phyloP scores from a whole-genome alignment of 768 basidiomycete genomes.

The Russula dissimulans region DNA sequence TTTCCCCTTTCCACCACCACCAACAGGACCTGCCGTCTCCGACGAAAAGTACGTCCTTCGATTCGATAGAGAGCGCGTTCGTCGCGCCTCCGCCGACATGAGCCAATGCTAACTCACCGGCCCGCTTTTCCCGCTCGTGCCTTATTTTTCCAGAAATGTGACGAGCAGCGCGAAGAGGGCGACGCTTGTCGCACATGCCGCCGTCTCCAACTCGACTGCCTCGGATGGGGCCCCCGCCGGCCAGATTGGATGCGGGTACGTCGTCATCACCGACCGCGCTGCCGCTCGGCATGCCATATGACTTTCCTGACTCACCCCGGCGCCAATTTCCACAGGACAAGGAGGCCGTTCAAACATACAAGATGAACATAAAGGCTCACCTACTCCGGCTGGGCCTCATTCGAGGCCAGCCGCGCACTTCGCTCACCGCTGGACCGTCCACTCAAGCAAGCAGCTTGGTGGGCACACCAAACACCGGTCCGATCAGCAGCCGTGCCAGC shows the following conservation, averaged over 20 bases:
- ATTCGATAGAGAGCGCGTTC: background rate
- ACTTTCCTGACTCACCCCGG: slow-evolving; percentile 12
- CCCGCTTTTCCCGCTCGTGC: slow-evolving; percentile 12
- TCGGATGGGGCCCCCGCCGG: slow-evolving; percentile 76
- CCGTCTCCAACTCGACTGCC: slow-evolving; percentile 70
- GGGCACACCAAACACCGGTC: background rate
- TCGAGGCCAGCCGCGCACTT: slow-evolving; percentile 66
- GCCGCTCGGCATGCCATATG: slow-evolving; percentile 7
- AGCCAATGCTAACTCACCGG: slow-evolving; percentile 14
- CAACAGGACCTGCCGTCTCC: slow-evolving; percentile 70
- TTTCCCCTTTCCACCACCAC: background rate
- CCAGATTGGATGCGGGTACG: slow-evolving; percentile 87
- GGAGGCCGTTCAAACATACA: slow-evolving; percentile 71
- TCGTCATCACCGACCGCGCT: slow-evolving; percentile 6
- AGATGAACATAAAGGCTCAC: slow-evolving; percentile 75
- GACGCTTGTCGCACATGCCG: slow-evolving; percentile 76
- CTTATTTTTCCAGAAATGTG: slow-evolving; percentile 58
- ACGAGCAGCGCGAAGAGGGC: slow-evolving; percentile 65
- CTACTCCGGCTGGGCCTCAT: slow-evolving; percentile 70
- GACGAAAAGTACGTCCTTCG: slow-evolving; percentile 55
- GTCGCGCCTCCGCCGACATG: background rate
- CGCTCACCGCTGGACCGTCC: slow-evolving; percentile 34
- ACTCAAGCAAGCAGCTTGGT: slow-evolving; percentile 17
- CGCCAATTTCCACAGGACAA: slow-evolving; percentile 51
- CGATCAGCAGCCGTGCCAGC: background rate